Conservation (phyloP, 2,329 filamentous ascomycete genomes). For the Cladosporium sp. region DNA sequence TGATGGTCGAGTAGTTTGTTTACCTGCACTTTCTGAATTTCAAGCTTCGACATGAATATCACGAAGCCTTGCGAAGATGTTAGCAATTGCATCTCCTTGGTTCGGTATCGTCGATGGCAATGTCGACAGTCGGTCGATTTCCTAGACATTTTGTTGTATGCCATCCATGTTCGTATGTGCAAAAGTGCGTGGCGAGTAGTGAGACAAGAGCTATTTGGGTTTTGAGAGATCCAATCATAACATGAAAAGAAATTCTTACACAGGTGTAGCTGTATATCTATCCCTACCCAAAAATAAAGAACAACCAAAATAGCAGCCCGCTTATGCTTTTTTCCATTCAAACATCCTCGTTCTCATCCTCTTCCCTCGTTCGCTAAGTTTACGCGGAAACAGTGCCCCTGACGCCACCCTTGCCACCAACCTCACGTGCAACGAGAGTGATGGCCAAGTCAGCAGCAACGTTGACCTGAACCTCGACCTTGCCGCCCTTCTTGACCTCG, state of each 20-base stretch:
- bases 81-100: too few relatives aligned
- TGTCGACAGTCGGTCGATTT: too few relatives aligned
- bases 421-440: slow-evolving; percentile 76
- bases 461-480: slow-evolving; percentile 92
- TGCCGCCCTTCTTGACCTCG: slow-evolving; percentile 79
- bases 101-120: too few relatives aligned
- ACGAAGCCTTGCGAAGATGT: too few relatives aligned
- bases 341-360: neutral
- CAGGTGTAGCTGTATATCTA: slow-evolving; percentile 4
- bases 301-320: neutral
- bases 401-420: slow-evolving; percentile 81
- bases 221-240: too few relatives aligned
- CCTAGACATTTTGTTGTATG: too few relatives aligned
- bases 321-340: neutral
- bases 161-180: too few relatives aligned
- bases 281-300: neutral
- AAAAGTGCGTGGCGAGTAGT: too few relatives aligned
- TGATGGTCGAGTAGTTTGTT: too few relatives aligned
- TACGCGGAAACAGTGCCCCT: slow-evolving; percentile 47
- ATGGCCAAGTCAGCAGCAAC: slow-evolving; percentile 75
- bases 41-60: too few relatives aligned
- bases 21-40: too few relatives aligned
- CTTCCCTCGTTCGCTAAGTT: neutral
- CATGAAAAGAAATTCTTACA: neutral
- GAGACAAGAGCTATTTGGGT: too few relatives aligned